Base-by-base conservation (phyloP, 768 basidiomycete species). In the Chalciporus piperatus region DNA sequence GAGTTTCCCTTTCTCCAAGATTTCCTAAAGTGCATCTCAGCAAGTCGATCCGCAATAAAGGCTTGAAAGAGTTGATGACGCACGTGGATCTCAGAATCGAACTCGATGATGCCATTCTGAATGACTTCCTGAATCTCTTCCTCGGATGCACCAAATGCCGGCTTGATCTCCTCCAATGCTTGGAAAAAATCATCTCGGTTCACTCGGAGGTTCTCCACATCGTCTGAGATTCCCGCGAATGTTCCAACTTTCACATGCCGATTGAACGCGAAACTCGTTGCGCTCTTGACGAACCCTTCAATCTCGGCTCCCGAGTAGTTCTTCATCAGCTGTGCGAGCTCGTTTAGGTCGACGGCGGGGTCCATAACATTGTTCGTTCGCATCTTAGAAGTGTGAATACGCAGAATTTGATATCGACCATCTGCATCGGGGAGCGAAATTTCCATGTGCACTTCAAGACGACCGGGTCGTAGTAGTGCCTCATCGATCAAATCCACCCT, bases 371-470 rank as follows among this genome's bases (percentile, higher is more conserved):
- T 80, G 66, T 98, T 98, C 25, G 70, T 79, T 32, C 92, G 83
- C 97, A 99, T 99, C 73, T 93, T 95, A 47, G 80, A 65, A 0
- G 97, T 99, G 69, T 99, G 97, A 63, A 99, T 99, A 59, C 76
- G 89, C 53, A 99, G 79, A 60, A 98, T 99, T 71, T 99, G 97
- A 51, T 78, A 75, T 2, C 97, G 89, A 25, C 97, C 97, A 2
- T 86, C 72, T 64, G 93, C 95, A 63, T 98, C 96, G 0, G 97
- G 97, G 1, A 99, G 78, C 3, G 95, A 98, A 55, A 99, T 98
- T 72, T 99, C 97, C 87, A 99, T 97, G 71, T 98, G 97, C 13
- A 98, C 95, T 69, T 99, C 97, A 42, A 99, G 86, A 76, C 97
- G 95, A 39, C 97, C 97, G 1, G 97, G 95, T 61, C 97, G 94